Evolutionary conservation across 1,284 basidiomycete species (phyloP).

Genomic region (Puccinia triticina): DNA sequence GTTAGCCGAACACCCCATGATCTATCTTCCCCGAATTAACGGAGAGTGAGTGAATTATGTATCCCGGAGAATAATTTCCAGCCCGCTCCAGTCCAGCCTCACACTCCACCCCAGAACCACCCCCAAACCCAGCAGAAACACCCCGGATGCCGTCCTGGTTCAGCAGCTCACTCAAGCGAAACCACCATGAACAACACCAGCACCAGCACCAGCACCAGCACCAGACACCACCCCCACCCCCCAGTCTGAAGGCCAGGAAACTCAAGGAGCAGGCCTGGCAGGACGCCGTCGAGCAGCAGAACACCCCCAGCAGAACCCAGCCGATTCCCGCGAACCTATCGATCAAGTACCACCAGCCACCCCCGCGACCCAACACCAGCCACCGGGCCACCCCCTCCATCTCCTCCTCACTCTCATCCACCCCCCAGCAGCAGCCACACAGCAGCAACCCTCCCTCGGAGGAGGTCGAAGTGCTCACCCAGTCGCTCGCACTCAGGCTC

Average conservation of each 20-base stretch:
- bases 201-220: neutral
- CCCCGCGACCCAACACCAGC: neutral
- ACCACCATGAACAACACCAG: neutral
- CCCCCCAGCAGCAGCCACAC: neutral
- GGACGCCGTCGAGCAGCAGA: neutral
- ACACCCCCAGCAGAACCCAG: neutral
- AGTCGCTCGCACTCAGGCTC: constrained; percentile 53
- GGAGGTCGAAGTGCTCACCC: constrained; percentile 17
- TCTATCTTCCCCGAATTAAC: too few relatives aligned
- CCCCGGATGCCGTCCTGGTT: constrained; percentile 18
- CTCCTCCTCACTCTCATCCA: constrained; percentile 1
- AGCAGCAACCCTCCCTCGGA: neutral
- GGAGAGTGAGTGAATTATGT: too few relatives aligned
- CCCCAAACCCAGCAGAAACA: neutral
- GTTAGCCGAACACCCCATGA: too few relatives aligned
- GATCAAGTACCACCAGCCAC: too few relatives aligned
- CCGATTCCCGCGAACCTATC: neutral
- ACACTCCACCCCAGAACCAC: too few relatives aligned
- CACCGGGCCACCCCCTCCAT: neutral
- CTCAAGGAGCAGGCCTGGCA: neutral
- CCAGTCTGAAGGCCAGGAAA: neutral
- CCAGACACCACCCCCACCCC: constrained; percentile 5
- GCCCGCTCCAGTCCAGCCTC: too few relatives aligned
- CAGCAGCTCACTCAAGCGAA: constrained; percentile 17
- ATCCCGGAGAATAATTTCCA: too few relatives aligned